A percentile compares a stretch with the other conserved stretches of the same genome.
phyloP scores from a whole-genome alignment of 179 eudicot genomes.

The Camellia oleifera region DNA sequence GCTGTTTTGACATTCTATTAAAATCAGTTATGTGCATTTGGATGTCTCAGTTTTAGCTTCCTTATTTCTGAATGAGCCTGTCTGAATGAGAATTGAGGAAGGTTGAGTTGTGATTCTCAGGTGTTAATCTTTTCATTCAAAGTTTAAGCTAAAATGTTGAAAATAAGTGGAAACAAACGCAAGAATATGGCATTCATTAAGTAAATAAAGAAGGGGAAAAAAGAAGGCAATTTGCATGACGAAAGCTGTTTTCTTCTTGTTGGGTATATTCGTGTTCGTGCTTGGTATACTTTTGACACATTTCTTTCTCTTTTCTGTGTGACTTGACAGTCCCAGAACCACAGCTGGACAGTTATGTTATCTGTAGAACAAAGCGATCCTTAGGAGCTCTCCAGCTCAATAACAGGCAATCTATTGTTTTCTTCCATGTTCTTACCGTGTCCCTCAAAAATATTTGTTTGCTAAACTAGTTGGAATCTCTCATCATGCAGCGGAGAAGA shows the following conservation, averaged over 20 bases:
- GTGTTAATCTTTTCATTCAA: background rate
- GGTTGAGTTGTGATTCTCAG: background rate
- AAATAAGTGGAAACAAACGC: no score
- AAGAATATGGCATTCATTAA: no score
- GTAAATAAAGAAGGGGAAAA: no score
- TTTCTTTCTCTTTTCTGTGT: background rate
- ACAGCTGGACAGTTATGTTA: constrained; percentile 63
- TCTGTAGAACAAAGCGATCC: constrained; percentile 69
- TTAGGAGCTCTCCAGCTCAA: constrained; percentile 79
- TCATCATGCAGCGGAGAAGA: constrained; percentile 64
- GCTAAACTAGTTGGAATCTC: background rate
- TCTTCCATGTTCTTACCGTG: background rate
- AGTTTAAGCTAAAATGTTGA: no score
- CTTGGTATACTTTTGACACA: background rate
- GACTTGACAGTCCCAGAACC: constrained; percentile 61
- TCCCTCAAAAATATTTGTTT: background rate
- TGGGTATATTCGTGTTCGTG: background rate
- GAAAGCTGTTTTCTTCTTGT: no score
- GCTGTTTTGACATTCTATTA: background rate
- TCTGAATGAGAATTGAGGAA: background rate
- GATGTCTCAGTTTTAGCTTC: background rate
- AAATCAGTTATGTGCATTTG: background rate
- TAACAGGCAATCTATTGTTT: constrained; percentile 46
- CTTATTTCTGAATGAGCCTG: background rate
- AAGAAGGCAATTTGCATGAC: no score